Conservation (phyloP, 768 basidiomycete species). For the Boletellus emodensis region DNA sequence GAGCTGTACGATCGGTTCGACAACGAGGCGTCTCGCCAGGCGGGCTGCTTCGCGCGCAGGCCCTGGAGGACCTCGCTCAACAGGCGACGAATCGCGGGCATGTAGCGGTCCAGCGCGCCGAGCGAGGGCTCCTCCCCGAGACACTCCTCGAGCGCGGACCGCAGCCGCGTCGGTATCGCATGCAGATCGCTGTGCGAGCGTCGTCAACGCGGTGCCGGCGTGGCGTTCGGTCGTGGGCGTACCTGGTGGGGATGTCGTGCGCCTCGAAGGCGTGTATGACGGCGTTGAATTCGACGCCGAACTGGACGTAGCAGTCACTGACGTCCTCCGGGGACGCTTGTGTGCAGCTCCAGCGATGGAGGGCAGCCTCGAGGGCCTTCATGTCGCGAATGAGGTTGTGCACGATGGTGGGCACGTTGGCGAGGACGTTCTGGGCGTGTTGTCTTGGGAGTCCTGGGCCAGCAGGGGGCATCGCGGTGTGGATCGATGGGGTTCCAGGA, state of each 20-base stretch:
- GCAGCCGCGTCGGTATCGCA: constrained; percentile 36
- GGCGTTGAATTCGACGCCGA: constrained; percentile 86
- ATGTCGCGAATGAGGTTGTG: constrained; percentile 67
- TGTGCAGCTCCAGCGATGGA: constrained; percentile 63
- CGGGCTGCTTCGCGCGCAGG: constrained; percentile 3
- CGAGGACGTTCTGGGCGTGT: not conserved
- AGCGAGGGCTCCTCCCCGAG: constrained; percentile 37
- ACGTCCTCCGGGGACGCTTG: constrained; percentile 66
- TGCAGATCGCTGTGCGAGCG: constrained; percentile 34
- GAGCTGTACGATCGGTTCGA: constrained; percentile 5
- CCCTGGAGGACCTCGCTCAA: constrained; percentile 40
- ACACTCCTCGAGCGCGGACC: constrained; percentile 39
- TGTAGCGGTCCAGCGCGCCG: not conserved
- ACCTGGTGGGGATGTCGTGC: constrained; percentile 77
- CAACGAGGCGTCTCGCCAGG: constrained; percentile 5
- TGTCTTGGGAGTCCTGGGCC: not conserved
- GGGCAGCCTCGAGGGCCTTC: constrained; percentile 71
- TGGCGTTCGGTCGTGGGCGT: constrained; percentile 21
- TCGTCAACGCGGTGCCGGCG: not conserved
- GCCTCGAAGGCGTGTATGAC: constrained; percentile 71
- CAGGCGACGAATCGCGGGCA: not conserved
- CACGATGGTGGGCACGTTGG: not conserved
- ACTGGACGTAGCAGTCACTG: constrained; percentile 84
- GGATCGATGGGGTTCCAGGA: no score
- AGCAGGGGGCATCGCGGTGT: not conserved